Evolutionary conservation across 2,329 filamentous ascomycete species (phyloP).

Genomic region (Dactylellina haptotyla): DNA sequence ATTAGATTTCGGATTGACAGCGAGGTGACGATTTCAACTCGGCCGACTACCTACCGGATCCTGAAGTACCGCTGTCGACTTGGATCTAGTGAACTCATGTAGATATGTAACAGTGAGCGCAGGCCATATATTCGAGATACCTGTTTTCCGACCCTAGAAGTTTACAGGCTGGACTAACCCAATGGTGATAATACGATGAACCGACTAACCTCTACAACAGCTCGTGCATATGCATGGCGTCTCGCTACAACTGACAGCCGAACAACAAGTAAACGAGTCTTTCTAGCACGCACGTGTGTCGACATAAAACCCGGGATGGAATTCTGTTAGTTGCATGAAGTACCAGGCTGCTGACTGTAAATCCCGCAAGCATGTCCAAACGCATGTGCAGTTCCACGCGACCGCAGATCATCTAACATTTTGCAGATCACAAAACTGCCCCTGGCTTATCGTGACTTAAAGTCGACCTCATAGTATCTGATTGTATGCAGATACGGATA

Average conservation of each 20-base stretch:
- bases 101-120: too few species aligned
- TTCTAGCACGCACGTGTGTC: background rate
- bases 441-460: background rate
- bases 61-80: too few species aligned
- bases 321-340: background rate
- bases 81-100: too few species aligned
- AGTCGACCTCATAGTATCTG: conserved; percentile 52
- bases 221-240: background rate
- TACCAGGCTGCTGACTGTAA: background rate
- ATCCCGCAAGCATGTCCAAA: background rate
- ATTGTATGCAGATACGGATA: background rate
- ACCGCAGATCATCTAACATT: background rate
- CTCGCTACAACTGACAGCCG: conserved; percentile 1
- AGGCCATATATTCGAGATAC: too few species aligned
- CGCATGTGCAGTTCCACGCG: background rate
- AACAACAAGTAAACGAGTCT: background rate
- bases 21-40: too few species aligned
- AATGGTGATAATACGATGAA: background rate
- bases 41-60: too few species aligned
- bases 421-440: background rate
- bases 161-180: too few species aligned
- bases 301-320: background rate
- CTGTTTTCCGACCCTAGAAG: too few species aligned
- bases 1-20: background rate
- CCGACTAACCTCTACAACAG: background rate